Evolutionary conservation across 1,284 basidiomycete species (phyloP), one percentile per base, ranked within the genome.

Genomic region (Hymenochaete sp.): DNA sequence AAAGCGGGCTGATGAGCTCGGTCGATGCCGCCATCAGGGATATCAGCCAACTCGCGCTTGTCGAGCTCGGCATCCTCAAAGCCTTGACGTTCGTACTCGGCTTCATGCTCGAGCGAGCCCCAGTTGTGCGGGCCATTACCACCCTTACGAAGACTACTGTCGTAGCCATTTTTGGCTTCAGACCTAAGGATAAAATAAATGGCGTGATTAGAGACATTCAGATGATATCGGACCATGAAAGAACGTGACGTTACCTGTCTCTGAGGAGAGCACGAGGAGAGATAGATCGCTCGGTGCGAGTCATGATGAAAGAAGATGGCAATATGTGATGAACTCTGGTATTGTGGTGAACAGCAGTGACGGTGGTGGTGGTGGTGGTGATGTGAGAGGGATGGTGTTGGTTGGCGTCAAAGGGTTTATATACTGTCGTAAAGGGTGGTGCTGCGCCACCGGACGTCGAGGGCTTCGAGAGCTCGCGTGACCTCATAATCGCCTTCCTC

Each of bases 111-210:
- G 55, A 86, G 61, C 42, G 72, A 74, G 50, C 89, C 89, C 89
- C 89, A 92, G 67, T 87, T 89, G 67, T 90, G 79, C 2, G 72
- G 68, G 31, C 89, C 89, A 31, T 76, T 78, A 45, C 89, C 89
- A 53, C 75, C 70, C 69, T 93, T 92, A 63, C 79, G 82, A 45
- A 87, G 60, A 51, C 72, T 73, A 62, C 77, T 77, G 71, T 80
- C 77, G 49, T 82, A 71, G 42, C 87, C 89, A 28, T 78, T 76
- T 61, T 79, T 81, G 58, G 83, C 81, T 67, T 82, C 75, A 28
- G 81, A 80, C 55, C 82, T 79, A 32, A 21, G 31, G 26, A 37
- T n/a, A 18, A 21, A n/a, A 26, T 22, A 33, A 35, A 37, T 16
- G 19, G 36, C 11, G 14, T 24, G 2, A 38, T 38, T 11, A 38